phyloP scores from a whole-genome alignment of 805 yeast genomes.

The Cyberlindnera meyerae region DNA sequence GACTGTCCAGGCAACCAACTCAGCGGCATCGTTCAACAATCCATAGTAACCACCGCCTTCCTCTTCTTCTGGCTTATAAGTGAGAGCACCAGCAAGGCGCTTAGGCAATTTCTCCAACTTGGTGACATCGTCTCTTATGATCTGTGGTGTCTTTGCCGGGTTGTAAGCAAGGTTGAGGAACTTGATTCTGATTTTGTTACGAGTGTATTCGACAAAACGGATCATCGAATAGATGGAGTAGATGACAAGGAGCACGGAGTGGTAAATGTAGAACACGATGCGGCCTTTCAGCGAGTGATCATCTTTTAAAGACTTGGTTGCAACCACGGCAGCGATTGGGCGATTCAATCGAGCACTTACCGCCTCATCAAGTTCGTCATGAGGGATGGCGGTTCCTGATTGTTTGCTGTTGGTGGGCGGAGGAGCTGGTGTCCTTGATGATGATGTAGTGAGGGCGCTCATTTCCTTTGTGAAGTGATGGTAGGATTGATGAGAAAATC shows the following conservation, averaged over 20 bases:
- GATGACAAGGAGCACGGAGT: conserved; percentile 37
- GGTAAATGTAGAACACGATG: conserved; percentile 19
- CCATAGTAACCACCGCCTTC: conserved; percentile 90
- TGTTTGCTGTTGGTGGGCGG: too few relatives aligned
- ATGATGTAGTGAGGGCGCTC: too few relatives aligned
- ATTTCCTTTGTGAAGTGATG: too few relatives aligned
- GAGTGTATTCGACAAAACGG: conserved; percentile 47
- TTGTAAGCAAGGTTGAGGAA: conserved; percentile 61
- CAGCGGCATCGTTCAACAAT: conserved; percentile 69
- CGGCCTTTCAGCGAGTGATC: conserved; percentile 7
- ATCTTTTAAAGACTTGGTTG: not conserved
- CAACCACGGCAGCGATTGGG: too few relatives aligned
- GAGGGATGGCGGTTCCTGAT: too few relatives aligned
- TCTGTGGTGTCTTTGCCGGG: conserved; percentile 72
- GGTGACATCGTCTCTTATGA: conserved; percentile 78
- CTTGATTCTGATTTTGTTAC: conserved; percentile 50
- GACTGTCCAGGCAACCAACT: conserved; percentile 80
- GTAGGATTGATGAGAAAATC: too few relatives aligned
- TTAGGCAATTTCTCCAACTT: conserved; percentile 73
- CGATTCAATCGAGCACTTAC: too few relatives aligned
- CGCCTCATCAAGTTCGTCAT: too few relatives aligned
- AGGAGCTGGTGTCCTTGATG: too few relatives aligned
- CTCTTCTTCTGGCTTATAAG: conserved; percentile 66
- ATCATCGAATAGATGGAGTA: conserved; percentile 53
- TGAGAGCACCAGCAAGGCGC: conserved; percentile 70